Percentiles rank a stretch among this genome's conserved stretches.
These are phyloP conservation scores for Medicago ruthenica DNA, from an alignment of 306 rosid genomes.

Conservation along the genomic window DNA sequence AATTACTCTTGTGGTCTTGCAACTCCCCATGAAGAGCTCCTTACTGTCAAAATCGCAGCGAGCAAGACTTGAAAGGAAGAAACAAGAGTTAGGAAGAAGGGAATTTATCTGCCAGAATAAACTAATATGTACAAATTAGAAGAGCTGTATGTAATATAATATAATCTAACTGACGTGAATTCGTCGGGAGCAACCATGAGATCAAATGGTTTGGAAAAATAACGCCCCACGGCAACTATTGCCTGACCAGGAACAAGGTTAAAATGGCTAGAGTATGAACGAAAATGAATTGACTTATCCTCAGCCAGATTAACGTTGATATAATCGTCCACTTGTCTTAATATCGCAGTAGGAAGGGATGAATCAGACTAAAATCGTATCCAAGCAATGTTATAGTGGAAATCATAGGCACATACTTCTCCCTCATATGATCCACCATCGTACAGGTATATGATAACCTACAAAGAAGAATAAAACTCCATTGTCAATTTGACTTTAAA, in stretches of 20 bases:
- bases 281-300: not conserved
- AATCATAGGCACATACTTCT: constrained; percentile 15
- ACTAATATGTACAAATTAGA: not conserved
- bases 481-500: not conserved
- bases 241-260: constrained; percentile 17
- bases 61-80: not conserved
- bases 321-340: not conserved
- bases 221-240: not conserved
- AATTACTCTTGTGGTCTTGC: not conserved
- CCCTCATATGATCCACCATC: constrained; percentile 3
- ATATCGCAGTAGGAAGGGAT: not conserved
- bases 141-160: not conserved
- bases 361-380: not conserved
- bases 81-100: not conserved
- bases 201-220: constrained; percentile 24
- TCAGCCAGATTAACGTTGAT: not conserved
- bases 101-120: not conserved
- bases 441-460: not conserved
- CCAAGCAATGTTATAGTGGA: not conserved
- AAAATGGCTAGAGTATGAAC: not conserved
- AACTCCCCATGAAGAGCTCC: constrained; percentile 14
- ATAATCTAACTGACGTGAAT: not conserved
- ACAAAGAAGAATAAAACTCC: not conserved
- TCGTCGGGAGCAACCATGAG: constrained; percentile 18
- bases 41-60: not conserved